These are phyloP conservation scores for Neopestalotiopsis sp. DNA, from an alignment of 2,329 filamentous ascomycete genomes.

Conservation along the genomic window DNA sequence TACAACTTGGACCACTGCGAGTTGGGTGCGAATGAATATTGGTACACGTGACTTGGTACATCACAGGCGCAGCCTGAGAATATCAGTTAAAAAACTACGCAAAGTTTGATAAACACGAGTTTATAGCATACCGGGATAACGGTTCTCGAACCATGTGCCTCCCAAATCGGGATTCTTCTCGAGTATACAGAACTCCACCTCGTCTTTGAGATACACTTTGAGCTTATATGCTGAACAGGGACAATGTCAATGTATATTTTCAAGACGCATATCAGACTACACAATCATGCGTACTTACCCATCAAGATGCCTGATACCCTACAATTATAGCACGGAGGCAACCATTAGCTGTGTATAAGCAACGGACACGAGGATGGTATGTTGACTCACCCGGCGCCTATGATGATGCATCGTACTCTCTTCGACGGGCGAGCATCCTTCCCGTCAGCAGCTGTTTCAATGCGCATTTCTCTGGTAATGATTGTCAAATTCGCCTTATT, in stretches of 20 bases:
- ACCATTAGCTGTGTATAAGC: neutral
- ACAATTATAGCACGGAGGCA: neutral
- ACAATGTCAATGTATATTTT: neutral
- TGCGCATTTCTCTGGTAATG: neutral
- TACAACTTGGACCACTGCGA: conserved; percentile 8
- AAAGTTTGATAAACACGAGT: neutral
- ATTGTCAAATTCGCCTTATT: neutral
- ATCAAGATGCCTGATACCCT: conserved; percentile 7
- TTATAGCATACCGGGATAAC: neutral
- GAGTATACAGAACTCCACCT: conserved; percentile 1
- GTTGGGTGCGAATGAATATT: conserved; percentile 9
- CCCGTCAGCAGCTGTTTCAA: neutral
- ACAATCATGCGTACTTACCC: neutral
- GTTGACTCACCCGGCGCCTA: neutral
- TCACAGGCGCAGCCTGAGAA: conserved; percentile 6
- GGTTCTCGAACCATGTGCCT: conserved; percentile 13
- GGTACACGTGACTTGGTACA: conserved; percentile 10
- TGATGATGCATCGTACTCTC: neutral
- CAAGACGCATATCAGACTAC: neutral
- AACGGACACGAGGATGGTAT: neutral
- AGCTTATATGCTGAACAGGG: neutral
- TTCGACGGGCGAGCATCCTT: neutral
- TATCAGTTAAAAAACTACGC: neutral
- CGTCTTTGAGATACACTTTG: neutral
- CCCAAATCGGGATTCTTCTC: conserved; percentile 6